Evolutionary conservation across 2,329 filamentous ascomycete genomes (phyloP).

Genomic region (Colletotrichum falcatum): DNA sequence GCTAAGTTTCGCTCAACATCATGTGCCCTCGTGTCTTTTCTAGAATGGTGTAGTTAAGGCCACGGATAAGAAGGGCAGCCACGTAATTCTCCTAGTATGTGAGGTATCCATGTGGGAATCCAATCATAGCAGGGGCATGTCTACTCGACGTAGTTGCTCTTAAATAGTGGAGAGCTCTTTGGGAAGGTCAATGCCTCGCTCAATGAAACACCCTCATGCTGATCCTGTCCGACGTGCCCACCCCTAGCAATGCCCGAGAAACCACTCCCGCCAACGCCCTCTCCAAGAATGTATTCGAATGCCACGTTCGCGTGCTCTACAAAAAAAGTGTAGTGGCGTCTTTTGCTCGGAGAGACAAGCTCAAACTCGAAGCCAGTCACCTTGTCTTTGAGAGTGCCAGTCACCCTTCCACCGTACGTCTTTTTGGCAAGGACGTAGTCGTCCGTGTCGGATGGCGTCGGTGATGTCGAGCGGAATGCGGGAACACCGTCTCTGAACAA

Average conservation of each 20-base stretch:
- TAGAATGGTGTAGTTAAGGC: too few species aligned
- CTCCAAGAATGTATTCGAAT: constrained; percentile 28
- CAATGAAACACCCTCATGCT: constrained; percentile 37
- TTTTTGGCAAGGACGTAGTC: constrained; percentile 32
- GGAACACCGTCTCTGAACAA: not conserved
- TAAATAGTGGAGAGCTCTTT: constrained; percentile 41
- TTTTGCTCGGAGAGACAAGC: not conserved
- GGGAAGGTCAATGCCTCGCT: constrained; percentile 41
- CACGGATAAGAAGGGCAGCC: too few species aligned
- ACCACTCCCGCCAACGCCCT: constrained; percentile 40
- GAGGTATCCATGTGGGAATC: too few species aligned
- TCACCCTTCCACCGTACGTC: constrained; percentile 39
- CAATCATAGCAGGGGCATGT: constrained; percentile 38
- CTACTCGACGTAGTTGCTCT: constrained; percentile 42
- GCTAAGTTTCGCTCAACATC: too few species aligned
- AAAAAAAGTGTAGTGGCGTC: constrained; percentile 4
- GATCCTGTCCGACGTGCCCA: constrained; percentile 25
- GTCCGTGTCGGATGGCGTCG: not conserved
- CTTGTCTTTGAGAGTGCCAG: constrained; percentile 39
- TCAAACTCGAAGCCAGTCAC: not conserved
- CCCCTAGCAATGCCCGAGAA: constrained; percentile 36
- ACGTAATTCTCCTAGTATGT: too few species aligned
- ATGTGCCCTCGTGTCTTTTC: too few species aligned
- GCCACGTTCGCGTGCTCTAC: not conserved
- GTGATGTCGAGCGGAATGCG: not conserved